phyloP scores from a whole-genome alignment of 306 rosid genomes.

The Castanea mollissima region DNA sequence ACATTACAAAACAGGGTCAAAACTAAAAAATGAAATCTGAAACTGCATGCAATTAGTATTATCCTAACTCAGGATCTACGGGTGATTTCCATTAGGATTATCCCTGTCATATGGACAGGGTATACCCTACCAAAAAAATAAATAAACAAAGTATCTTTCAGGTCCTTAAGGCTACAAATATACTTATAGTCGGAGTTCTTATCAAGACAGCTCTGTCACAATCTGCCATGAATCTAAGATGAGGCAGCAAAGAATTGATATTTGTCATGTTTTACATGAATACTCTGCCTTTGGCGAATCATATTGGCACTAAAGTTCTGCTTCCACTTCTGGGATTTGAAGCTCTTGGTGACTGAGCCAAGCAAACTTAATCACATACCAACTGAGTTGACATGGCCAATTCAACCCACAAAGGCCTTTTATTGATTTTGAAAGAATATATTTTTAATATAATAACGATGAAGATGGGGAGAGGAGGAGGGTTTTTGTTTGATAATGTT shows the following conservation, averaged over 20 bases:
- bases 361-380: not conserved
- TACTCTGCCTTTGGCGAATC: not conserved
- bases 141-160: not conserved
- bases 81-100: not conserved
- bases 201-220: not conserved
- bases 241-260: not conserved
- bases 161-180: not conserved
- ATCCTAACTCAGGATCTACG: not conserved
- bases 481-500: not conserved
- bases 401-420: not conserved
- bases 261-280: not conserved
- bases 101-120: not conserved
- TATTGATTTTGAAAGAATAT: not conserved
- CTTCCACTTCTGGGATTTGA: not conserved
- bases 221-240: not conserved
- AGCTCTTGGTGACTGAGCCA: not conserved
- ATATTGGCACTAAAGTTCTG: not conserved
- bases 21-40: constrained; percentile 17
- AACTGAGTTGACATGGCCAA: not conserved
- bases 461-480: not conserved
- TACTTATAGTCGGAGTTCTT: not conserved
- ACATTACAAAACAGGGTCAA: constrained; percentile 18
- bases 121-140: not conserved
- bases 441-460: not conserved
- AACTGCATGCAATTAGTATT: constrained; percentile 14